Evolutionary conservation across 352 stramenopile genomes (phyloP).

Genomic region (Globisporangium carolinianum): DNA sequence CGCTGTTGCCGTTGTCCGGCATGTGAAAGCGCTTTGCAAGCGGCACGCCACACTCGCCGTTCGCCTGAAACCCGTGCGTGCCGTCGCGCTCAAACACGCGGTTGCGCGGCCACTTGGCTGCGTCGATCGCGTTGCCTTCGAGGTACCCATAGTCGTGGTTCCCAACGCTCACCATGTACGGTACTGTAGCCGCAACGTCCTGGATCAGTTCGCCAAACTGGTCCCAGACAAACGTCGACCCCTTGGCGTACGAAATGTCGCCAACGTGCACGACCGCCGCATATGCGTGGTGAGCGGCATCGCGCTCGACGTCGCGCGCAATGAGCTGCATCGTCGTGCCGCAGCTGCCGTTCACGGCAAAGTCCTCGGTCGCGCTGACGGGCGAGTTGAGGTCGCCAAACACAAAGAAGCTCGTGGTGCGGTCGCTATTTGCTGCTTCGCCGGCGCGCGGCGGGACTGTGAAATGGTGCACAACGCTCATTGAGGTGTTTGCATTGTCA

Average conservation of each 20-base stretch:
- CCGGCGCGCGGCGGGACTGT: slow-evolving; percentile 3
- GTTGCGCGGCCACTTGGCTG: slow-evolving; percentile 30
- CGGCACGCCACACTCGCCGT: slow-evolving; percentile 55
- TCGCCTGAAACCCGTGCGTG: slow-evolving; percentile 54
- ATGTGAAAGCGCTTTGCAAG: slow-evolving; percentile 51
- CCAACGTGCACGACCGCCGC: slow-evolving; percentile 74
- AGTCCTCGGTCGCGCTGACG: slow-evolving; percentile 7
- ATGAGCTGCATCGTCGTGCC: slow-evolving; percentile 14
- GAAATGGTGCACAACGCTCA: slow-evolving; percentile 11
- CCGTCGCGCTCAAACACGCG: slow-evolving; percentile 52
- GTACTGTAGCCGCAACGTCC: slow-evolving; percentile 53
- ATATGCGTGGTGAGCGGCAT: slow-evolving; percentile 24
- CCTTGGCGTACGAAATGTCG: slow-evolving; percentile 70
- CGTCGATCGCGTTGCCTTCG: slow-evolving; percentile 38
- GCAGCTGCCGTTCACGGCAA: slow-evolving; percentile 13
- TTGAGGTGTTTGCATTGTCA: neutral
- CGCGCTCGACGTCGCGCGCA: slow-evolving; percentile 4
- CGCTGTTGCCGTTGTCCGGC: slow-evolving; percentile 46
- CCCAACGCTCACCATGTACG: slow-evolving; percentile 52
- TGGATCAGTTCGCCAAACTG: slow-evolving; percentile 79
- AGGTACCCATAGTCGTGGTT: slow-evolving; percentile 64
- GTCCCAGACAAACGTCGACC: slow-evolving; percentile 77
- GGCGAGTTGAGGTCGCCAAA: slow-evolving; percentile 48
- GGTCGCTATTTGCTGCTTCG: neutral
- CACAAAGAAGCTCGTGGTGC: slow-evolving; percentile 34